A percentile compares a stretch with the other conserved stretches of the same genome.
Evolutionary conservation across 2,329 filamentous ascomycete species (phyloP).

Genomic region (Thielaviopsis cerberus): DNA sequence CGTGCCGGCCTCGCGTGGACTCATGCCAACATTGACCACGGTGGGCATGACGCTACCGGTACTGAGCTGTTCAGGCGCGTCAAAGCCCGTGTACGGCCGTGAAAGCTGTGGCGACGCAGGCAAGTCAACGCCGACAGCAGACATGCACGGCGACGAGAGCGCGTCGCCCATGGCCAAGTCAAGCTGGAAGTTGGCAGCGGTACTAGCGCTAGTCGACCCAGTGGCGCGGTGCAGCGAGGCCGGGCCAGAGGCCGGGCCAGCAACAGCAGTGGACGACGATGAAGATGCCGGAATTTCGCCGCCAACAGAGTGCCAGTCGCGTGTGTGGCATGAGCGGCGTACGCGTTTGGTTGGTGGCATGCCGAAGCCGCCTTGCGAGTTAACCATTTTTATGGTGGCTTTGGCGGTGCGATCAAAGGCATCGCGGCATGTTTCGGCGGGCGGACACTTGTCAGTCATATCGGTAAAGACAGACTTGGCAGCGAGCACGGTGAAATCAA

Average conservation of each 20-base stretch:
- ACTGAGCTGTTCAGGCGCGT: neutral
- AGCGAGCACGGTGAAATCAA: conserved; percentile 89
- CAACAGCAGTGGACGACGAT: conserved; percentile 13
- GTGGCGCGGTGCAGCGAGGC: conserved; percentile 9
- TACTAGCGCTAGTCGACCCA: neutral
- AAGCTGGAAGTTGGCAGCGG: conserved; percentile 15
- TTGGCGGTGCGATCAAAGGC: conserved; percentile 91
- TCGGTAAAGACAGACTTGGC: conserved; percentile 85
- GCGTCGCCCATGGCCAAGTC: conserved; percentile 23
- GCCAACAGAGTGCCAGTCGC: conserved; percentile 18
- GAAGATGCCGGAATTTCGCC: conserved; percentile 14
- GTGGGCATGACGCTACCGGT: neutral
- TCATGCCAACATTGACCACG: neutral
- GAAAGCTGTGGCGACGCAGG: conserved; percentile 23
- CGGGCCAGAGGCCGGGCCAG: neutral
- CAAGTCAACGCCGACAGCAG: conserved; percentile 20
- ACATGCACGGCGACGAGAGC: conserved; percentile 24
- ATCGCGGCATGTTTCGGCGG: conserved; percentile 83
- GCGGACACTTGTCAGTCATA: conserved; percentile 83
- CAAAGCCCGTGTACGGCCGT: conserved; percentile 12
- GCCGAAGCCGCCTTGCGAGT: conserved; percentile 69
- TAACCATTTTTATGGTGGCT: conserved; percentile 87
- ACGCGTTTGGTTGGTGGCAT: conserved; percentile 17
- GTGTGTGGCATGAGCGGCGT: conserved; percentile 14
- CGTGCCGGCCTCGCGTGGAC: neutral